Base-by-base conservation (phyloP, 805 yeast species). In the Tetrapisispora fleetii region DNA sequence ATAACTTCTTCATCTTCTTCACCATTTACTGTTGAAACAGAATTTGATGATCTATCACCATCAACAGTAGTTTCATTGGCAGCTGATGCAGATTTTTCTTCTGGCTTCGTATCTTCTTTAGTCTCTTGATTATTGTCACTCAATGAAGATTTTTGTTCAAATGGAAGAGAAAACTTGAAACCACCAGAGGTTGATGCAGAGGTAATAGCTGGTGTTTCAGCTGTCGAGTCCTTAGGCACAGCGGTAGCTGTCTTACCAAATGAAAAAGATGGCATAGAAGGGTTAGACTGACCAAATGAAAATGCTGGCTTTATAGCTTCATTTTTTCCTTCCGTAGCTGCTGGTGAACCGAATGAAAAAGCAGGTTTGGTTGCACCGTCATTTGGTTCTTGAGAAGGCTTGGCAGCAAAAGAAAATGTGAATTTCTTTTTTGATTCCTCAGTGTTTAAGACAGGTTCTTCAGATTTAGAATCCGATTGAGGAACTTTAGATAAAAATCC, bases 1-100 rank as follows among this genome's bases (percentile, higher is more conserved):
- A 78, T 58, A 0, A 74, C 62, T 1, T 73, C 78, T 67, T 91
- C 97, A 47, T 78, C 75, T 67, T 89, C 96, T 67, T 91, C 97
- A 18, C 96, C 97, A 9, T 91, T 85, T 13, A 75, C 77, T 55
- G 75, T 36, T 18, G 53, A 55, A 22, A 62, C 50, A 13, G 57
- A 71, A 17, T 71, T 76, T 75, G 19, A 70, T 67, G 50, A 78
- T 49, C 66, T 65, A 2, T 36, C 53, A 9, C 72, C 73, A 4
- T 72, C 74, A 2, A 72, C 73, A 49, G 73, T 75, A 42, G 69
- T 77, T 37, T 72, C 74, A 21, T 67, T 71, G 10, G 59, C 69
- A n/a, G 65, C 66, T 17, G 50, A 52, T 16, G 54, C 45, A 1
- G 54, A 50, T 21, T 57, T 11, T 11, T 60, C 69, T 14, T 65